Base-by-base conservation (phyloP, 805 yeast genomes). In the Tetrapisispora arboricola region DNA sequence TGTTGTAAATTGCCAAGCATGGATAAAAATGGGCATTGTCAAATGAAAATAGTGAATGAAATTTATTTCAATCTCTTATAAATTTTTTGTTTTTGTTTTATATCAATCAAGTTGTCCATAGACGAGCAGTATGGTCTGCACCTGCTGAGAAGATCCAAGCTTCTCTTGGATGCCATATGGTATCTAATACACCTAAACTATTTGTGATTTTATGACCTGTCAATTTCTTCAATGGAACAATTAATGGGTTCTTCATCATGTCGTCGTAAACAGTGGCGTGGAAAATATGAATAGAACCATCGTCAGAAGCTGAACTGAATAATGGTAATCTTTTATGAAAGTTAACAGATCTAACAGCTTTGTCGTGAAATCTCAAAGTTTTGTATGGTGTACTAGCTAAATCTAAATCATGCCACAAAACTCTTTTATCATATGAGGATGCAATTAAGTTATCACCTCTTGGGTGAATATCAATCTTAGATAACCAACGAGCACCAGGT, bases 111-210 rank as follows among this genome's bases (percentile, higher is more conserved):
- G 95, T 84, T 21, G 98, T 92, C 98, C 98, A 92, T 55, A 92
- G 67, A 57, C 95, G 78, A 6, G 96, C 97, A 32, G 86, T 78
- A 45, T 94, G 86, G 64, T 92, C 98, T 18, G 97, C 97, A 54
- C 97, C 98, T 10, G 95, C 85, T 58, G 92, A 80, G 62, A 92
- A 87, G 57, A 92, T 71, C 98, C 98, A 92, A 0, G 98, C 96
- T 66, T 92, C 97, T 54, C 80, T 78, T 49, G 97, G 97, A 71
- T 92, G 98, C 98, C 98, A 92, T 38, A 76, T 75, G 37, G 83
- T 75, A 57, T 79, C 82, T 57, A 92, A 70, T 13, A 92, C 94
- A 57, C 98, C 98, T 43, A 92, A 67, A 56, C 83, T 80, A 51
- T 76, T 75, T 17, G 77, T 67, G 36, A 86, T 73, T 60, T 81